Conservation (phyloP, 108 stramenopile genomes). For the Conticribra guillardii region DNA sequence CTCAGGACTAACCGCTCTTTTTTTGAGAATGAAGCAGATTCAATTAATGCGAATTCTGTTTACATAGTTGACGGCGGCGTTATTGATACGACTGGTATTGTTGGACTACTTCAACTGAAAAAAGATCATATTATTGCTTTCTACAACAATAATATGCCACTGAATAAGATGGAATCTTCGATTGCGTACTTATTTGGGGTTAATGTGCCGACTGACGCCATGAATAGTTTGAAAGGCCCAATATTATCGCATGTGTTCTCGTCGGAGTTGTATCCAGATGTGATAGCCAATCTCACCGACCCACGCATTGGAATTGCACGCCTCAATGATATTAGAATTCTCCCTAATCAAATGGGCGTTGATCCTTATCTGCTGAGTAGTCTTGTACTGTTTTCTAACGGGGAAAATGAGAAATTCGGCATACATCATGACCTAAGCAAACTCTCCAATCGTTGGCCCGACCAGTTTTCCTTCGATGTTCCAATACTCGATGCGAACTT, state of each 20-base stretch:
- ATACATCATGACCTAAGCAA: no score
- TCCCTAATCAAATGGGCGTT: slow-evolving; percentile 23
- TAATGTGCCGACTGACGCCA: slow-evolving; percentile 15
- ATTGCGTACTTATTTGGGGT: slow-evolving; percentile 31
- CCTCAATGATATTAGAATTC: slow-evolving; percentile 2
- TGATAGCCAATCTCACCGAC: slow-evolving; percentile 28
- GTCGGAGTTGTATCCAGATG: slow-evolving; percentile 4
- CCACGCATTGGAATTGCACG: slow-evolving; percentile 4
- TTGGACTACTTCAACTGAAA: slow-evolving; percentile 16
- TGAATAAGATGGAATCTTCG: neutral
- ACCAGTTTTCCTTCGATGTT: slow-evolving; percentile 4
- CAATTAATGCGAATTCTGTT: slow-evolving; percentile 2
- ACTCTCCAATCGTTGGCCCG: slow-evolving; percentile 7
- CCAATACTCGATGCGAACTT: slow-evolving; percentile 13
- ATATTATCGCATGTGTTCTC: slow-evolving; percentile 26
- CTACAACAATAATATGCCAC: slow-evolving; percentile 40
- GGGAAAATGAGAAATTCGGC: slow-evolving; percentile 14
- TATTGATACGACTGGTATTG: slow-evolving; percentile 33
- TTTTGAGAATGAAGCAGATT: neutral
- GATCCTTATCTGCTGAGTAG: slow-evolving; percentile 10
- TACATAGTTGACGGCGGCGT: slow-evolving; percentile 28
- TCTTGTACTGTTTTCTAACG: slow-evolving; percentile 23
- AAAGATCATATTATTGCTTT: slow-evolving; percentile 19
- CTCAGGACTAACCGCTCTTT: neutral
- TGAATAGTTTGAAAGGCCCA: slow-evolving; percentile 34